A percentile compares a stretch with the other conserved stretches of the same genome.
Conservation (phyloP, 2,329 filamentous ascomycete genomes). For the Aspergillus fijiensis region DNA sequence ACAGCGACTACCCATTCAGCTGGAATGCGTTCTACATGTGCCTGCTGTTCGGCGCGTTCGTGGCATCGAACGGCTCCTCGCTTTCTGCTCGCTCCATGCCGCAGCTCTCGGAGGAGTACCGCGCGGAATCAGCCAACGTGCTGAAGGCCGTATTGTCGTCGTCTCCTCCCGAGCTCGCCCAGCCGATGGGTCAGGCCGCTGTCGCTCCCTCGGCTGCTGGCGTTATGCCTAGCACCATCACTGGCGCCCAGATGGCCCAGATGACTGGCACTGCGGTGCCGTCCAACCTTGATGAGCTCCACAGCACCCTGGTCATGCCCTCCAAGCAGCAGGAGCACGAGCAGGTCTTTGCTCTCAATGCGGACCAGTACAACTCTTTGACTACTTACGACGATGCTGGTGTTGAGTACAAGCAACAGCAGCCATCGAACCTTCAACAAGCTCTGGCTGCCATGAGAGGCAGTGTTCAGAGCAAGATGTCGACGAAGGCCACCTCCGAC, state of each 20-base stretch:
- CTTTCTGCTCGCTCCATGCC: conserved; percentile 58
- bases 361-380: conserved; percentile 84
- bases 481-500: conserved; percentile 65
- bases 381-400: conserved; percentile 63
- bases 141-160: conserved; percentile 48
- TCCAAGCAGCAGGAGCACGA: conserved; percentile 84
- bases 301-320: conserved; percentile 68
- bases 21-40: conserved; percentile 83
- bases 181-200: conserved; percentile 49
- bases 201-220: conserved; percentile 25
- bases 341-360: conserved; percentile 81
- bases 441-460: conserved; percentile 76
- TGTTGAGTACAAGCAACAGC: conserved; percentile 39
- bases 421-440: conserved; percentile 51
- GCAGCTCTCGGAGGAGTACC: conserved; percentile 48
- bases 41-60: conserved; percentile 92
- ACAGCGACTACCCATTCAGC: conserved; percentile 68
- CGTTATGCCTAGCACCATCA: conserved; percentile 35
- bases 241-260: conserved; percentile 40
- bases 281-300: conserved; percentile 61
- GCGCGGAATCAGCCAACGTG: conserved; percentile 49
- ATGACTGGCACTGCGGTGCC: conserved; percentile 32
- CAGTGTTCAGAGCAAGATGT: conserved; percentile 59
- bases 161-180: conserved; percentile 47
- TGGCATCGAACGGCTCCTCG: conserved; percentile 78